Conservation (phyloP, 805 yeast genomes). For the Suhomyces sp. region DNA sequence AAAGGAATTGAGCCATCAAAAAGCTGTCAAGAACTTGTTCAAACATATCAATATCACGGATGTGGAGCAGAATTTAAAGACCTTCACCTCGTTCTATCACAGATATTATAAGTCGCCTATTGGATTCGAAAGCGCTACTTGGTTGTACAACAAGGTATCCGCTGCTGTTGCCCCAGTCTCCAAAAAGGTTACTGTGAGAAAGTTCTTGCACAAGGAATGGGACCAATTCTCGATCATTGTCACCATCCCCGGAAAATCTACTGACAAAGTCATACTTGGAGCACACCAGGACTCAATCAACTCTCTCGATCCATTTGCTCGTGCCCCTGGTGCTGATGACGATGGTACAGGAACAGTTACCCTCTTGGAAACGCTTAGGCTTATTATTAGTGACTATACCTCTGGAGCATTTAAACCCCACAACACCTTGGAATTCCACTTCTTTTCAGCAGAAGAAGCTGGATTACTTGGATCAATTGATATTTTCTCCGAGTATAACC, state of each 20-base stretch:
- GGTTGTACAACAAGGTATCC: constrained; percentile 58
- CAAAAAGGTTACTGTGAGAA: constrained; percentile 34
- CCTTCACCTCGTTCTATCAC: constrained; percentile 67
- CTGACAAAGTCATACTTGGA: constrained; percentile 70
- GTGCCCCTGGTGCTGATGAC: constrained; percentile 95
- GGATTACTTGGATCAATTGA: constrained; percentile 86
- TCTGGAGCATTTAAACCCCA: constrained; percentile 17
- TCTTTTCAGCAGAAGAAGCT: constrained; percentile 94
- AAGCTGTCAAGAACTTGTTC: constrained; percentile 42
- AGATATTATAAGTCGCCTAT: constrained; percentile 70
- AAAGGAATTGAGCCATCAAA: constrained; percentile 28
- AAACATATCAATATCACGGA: constrained; percentile 43
- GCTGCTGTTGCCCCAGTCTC: constrained; percentile 31
- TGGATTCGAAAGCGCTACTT: constrained; percentile 69
- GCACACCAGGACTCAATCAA: constrained; percentile 88
- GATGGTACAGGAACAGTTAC: constrained; percentile 87
- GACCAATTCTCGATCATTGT: constrained; percentile 74
- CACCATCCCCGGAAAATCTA: constrained; percentile 52
- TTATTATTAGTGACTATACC: constrained; percentile 26
- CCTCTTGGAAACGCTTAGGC: constrained; percentile 68
- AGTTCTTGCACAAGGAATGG: constrained; percentile 69
- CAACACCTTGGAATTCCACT: constrained; percentile 87
- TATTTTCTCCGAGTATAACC: constrained; percentile 58
- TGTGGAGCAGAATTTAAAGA: constrained; percentile 54
- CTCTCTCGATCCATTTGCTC: constrained; percentile 62